These are phyloP conservation scores for Mrakia gelida DNA, from an alignment of 768 basidiomycete genomes.

Conservation along the genomic window DNA sequence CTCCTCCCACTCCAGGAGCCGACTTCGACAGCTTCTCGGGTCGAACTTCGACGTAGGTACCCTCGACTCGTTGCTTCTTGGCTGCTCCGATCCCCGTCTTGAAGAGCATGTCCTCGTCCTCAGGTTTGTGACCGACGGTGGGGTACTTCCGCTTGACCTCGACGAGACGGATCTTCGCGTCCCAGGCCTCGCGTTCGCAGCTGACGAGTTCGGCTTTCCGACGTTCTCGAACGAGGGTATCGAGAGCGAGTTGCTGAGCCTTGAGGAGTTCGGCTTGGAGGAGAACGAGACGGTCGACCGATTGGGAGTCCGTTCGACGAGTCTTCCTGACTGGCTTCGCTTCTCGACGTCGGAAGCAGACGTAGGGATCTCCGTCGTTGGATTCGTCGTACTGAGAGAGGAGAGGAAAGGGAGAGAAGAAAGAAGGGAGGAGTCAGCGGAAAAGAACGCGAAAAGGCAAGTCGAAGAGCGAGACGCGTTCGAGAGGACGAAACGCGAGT, in stretches of 20 bases:
- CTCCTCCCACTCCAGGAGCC: background rate
- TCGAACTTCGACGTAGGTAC: background rate
- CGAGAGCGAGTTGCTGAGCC: constrained; percentile 67
- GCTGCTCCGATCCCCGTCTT: constrained; percentile 31
- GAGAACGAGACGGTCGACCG: constrained; percentile 80
- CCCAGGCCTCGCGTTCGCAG: constrained; percentile 67
- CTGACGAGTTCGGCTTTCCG: constrained; percentile 64
- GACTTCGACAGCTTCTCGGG: constrained; percentile 24
- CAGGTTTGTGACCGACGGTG: constrained; percentile 42
- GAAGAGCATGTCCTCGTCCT: constrained; percentile 44
- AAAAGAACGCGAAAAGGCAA: no score
- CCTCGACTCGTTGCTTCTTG: constrained; percentile 20
- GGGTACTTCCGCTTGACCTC: constrained; percentile 71
- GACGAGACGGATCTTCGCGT: constrained; percentile 65
- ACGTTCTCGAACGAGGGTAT: constrained; percentile 66
- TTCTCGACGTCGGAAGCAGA: constrained; percentile 94
- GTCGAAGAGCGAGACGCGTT: background rate
- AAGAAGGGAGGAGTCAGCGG: background rate
- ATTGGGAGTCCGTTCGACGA: constrained; percentile 80
- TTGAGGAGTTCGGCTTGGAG: constrained; percentile 69
- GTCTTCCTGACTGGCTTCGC: constrained; percentile 93
- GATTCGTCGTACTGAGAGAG: constrained; percentile 71
- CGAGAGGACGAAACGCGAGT: background rate
- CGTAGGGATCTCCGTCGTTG: constrained; percentile 84
- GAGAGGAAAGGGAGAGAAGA: constrained; percentile 16